Evolutionary conservation across 176 grass and related monocot species (phyloP).

Genomic region (Zizania latifolia): DNA sequence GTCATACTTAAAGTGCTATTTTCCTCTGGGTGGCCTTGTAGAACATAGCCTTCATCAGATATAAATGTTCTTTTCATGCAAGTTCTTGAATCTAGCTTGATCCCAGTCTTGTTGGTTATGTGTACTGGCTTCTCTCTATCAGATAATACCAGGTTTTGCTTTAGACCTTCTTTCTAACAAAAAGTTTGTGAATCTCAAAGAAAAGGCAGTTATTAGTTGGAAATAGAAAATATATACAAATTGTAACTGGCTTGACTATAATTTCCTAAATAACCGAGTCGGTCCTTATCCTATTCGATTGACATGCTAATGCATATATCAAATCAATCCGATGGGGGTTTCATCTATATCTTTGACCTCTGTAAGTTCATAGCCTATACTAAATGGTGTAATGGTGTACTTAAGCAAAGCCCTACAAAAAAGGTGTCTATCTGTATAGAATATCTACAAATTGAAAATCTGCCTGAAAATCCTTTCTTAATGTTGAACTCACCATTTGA

Average conservation of each 20-base stretch:
- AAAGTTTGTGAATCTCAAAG: background rate
- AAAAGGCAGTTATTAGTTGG: background rate
- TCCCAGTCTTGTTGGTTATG: background rate
- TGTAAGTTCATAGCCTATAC: background rate
- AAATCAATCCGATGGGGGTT: background rate
- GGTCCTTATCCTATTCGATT: background rate
- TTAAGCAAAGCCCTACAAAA: background rate
- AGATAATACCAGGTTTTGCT: background rate
- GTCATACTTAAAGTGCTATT: background rate
- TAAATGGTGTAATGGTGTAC: too few species aligned
- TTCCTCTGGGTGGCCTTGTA: background rate
- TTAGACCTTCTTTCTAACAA: background rate
- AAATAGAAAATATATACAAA: background rate
- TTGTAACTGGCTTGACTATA: background rate
- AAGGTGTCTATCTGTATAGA: background rate
- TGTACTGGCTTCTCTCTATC: background rate
- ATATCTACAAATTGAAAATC: background rate
- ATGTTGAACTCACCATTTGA: slow-evolving; percentile 12
- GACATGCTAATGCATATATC: background rate
- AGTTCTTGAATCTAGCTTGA: background rate
- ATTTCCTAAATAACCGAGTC: background rate
- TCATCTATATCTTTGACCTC: background rate
- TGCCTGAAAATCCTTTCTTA: background rate
- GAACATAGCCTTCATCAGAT: background rate
- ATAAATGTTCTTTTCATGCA: background rate